phyloP scores from a whole-genome alignment of 208 protist species.

The Phytomonas sp. region DNA sequence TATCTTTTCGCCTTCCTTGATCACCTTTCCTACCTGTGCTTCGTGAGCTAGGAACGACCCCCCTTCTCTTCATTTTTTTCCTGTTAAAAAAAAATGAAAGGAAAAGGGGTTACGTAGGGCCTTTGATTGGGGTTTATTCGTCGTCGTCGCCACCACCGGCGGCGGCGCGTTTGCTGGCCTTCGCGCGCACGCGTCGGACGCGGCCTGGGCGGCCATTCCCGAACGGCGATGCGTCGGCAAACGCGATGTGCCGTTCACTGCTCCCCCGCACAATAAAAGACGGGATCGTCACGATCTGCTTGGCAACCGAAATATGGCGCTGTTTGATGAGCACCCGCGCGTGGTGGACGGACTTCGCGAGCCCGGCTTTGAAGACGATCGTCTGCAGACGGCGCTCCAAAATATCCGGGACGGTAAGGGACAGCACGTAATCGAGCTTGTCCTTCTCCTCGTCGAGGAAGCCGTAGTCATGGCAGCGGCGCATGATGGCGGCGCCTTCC shows the following conservation, averaged over 20 bases:
- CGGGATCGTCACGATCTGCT: conserved; percentile 99
- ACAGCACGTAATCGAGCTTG: conserved; percentile 99
- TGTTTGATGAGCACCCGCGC: conserved; percentile 98
- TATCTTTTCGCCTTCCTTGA: background rate
- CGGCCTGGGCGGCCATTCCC: conserved; percentile 94
- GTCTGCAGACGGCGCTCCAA: conserved; percentile 99
- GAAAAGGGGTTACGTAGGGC: background rate
- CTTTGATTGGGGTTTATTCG: conserved; percentile 22
- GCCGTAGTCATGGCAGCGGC: conserved; percentile 97
- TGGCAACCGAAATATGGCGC: conserved; percentile 99
- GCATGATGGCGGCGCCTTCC: conserved; percentile 98
- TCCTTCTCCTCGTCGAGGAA: conserved; percentile 98
- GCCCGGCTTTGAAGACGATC: conserved; percentile 96
- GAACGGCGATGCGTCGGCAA: conserved; percentile 94
- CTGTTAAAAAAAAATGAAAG: conserved; percentile 8
- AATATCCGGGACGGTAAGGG: conserved; percentile 98
- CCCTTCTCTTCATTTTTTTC: conserved; percentile 4
- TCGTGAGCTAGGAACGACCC: conserved; percentile 4
- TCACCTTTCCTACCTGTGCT: background rate
- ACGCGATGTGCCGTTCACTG: conserved; percentile 98
- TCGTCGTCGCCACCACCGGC: conserved; percentile 47
- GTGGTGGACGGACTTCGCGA: conserved; percentile 99
- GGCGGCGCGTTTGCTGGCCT: conserved; percentile 60
- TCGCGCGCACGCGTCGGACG: conserved; percentile 90
- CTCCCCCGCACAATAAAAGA: conserved; percentile 99